Percentiles rank a stretch among this genome's conserved stretches.
Evolutionary conservation across 2,329 filamentous ascomycete species (phyloP).

Genomic region (Claviceps sp.): DNA sequence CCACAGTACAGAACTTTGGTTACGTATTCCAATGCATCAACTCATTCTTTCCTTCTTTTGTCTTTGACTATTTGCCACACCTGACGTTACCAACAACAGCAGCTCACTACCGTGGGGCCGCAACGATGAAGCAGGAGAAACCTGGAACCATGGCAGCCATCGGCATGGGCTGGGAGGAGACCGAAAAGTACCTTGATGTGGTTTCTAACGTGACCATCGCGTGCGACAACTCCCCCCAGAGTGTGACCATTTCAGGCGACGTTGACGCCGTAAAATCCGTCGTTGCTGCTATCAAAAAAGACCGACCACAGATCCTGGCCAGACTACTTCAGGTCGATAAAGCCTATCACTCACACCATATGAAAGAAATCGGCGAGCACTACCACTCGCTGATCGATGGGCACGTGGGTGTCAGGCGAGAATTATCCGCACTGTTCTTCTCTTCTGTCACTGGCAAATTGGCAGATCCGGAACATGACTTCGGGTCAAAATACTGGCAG

Average conservation of each 20-base stretch:
- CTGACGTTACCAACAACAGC: too few species aligned
- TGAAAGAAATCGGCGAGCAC: background rate
- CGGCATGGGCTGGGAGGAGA: slow-evolving; percentile 2
- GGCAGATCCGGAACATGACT: background rate
- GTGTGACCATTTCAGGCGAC: slow-evolving; percentile 24
- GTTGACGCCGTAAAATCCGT: slow-evolving; percentile 21
- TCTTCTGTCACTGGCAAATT: slow-evolving; percentile 3
- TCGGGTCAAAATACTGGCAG: slow-evolving; percentile 5
- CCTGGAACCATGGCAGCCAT: slow-evolving; percentile 5
- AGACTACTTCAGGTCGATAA: slow-evolving; percentile 27
- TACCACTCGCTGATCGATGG: background rate
- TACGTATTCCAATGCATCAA: too few species aligned
- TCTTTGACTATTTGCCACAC: too few species aligned
- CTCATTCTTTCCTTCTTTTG: too few species aligned
- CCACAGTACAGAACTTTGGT: too few species aligned
- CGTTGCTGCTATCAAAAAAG: slow-evolving; percentile 22
- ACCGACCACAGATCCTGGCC: slow-evolving; percentile 24
- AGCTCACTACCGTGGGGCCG: slow-evolving; percentile 18
- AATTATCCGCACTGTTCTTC: background rate
- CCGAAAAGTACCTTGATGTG: background rate
- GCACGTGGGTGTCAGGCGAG: background rate
- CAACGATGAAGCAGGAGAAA: background rate
- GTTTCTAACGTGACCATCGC: background rate
- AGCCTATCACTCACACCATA: slow-evolving; percentile 25
- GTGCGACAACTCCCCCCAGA: slow-evolving; percentile 32